phyloP scores from a whole-genome alignment of 306 rosid genomes.

The Medicago truncatula region MtrunA17r5.0-ANR NC_053045.1:3176501-3177000 shows the following conservation, averaged over 20 bases:
- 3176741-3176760: constrained; percentile 50
- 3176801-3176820: constrained; percentile 31
- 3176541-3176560: constrained; percentile 52
- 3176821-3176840: constrained; percentile 9
- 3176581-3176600: constrained; percentile 81
- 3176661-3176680: constrained; percentile 56
- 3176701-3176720: constrained; percentile 45
- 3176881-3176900: no score
- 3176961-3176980: no score
- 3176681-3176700: constrained; percentile 59
- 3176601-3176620: constrained; percentile 82
- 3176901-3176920: no score
- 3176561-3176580: constrained; percentile 77
- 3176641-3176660: constrained; percentile 61
- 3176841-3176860: constrained; percentile 1
- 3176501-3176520: constrained; percentile 28
- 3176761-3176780: constrained; percentile 68
- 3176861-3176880: no score
- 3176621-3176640: constrained; percentile 44
- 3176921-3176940: no score
- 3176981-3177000: no score
- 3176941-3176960: no score
- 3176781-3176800: constrained; percentile 45
- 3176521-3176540: constrained; percentile 12
- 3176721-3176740: constrained; percentile 60